Evolutionary conservation across 192 early-diverging fungal genomes (phyloP).

Genomic region (Gaertneriomyces sp.): DNA sequence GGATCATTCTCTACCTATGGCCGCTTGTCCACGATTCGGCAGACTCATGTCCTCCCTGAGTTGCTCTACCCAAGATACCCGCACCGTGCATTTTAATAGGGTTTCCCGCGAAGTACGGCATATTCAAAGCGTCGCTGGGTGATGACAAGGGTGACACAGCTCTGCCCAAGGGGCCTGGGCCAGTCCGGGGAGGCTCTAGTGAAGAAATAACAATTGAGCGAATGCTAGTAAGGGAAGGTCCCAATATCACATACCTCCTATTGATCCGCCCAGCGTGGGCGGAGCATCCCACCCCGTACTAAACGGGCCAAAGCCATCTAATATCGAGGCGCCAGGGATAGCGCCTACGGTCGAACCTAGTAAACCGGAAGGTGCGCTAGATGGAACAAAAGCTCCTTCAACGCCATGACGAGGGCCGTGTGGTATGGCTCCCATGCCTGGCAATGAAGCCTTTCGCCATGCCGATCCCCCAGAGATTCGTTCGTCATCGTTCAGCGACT

Average conservation of each 20-base stretch:
- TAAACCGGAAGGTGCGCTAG: not conserved
- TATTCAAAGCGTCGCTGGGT: too few species aligned
- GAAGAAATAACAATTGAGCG: too few species aligned
- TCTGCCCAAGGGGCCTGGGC: too few species aligned
- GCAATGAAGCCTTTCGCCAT: slow-evolving; percentile 14
- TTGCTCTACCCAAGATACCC: too few species aligned
- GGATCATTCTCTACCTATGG: too few species aligned
- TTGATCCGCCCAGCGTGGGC: not conserved
- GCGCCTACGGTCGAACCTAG: not conserved
- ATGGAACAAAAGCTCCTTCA: not conserved
- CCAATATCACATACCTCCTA: not conserved
- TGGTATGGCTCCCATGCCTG: not conserved
- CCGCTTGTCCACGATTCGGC: too few species aligned
- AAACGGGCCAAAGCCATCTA: slow-evolving; percentile 20
- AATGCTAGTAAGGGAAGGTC: too few species aligned
- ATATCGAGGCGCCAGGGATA: not conserved
- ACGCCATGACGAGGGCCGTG: not conserved
- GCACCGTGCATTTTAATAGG: too few species aligned
- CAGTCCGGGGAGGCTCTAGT: too few species aligned
- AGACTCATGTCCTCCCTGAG: too few species aligned
- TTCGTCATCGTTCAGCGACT: slow-evolving; percentile 31
- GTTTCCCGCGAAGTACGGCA: too few species aligned
- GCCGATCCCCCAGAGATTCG: slow-evolving; percentile 26
- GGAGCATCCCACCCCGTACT: slow-evolving; percentile 3
- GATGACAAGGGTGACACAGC: too few species aligned